Percentiles rank a stretch among this genome's conserved stretches.
Conservation (phyloP, 768 basidiomycete genomes). For the Kwoniella europaea region DNA sequence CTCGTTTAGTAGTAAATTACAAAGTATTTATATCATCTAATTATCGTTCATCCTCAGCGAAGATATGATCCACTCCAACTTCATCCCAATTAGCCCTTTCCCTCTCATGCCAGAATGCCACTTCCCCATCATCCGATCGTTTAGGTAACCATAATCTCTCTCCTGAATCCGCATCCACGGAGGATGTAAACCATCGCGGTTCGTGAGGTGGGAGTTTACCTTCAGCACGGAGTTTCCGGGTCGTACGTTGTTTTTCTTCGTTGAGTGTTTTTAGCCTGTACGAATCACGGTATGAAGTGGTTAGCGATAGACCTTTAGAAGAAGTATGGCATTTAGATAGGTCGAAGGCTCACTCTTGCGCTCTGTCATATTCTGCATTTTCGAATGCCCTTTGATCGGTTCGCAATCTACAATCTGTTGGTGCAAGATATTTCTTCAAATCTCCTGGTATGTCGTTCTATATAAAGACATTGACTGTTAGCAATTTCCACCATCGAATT, state of each 20-base stretch:
- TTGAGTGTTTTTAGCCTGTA: conserved; percentile 50
- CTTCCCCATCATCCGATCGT: conserved; percentile 61
- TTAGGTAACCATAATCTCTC: conserved; percentile 85
- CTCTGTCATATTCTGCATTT: conserved; percentile 78
- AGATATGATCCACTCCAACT: conserved; percentile 74
- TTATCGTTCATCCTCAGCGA: conserved; percentile 56
- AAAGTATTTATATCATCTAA: neutral
- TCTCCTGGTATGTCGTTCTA: conserved; percentile 78
- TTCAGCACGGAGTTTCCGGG: conserved; percentile 74
- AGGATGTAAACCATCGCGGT: conserved; percentile 84
- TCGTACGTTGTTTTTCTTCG: conserved; percentile 80
- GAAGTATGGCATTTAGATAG: conserved; percentile 5
- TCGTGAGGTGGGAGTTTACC: conserved; percentile 73
- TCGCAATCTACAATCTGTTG: conserved; percentile 88
- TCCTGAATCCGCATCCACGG: conserved; percentile 84
- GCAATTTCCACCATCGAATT: no score
- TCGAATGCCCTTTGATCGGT: conserved; percentile 97
- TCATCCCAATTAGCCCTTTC: conserved; percentile 61
- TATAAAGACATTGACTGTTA: no score
- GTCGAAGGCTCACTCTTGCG: conserved; percentile 67
- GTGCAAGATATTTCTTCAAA: conserved; percentile 73
- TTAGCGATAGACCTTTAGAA: neutral
- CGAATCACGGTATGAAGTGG: no score
- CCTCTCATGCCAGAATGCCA: conserved; percentile 86
- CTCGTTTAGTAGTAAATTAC: no score